Conservation (phyloP, 768 basidiomycete species). For the Omphalotus guepiniiformis region DNA sequence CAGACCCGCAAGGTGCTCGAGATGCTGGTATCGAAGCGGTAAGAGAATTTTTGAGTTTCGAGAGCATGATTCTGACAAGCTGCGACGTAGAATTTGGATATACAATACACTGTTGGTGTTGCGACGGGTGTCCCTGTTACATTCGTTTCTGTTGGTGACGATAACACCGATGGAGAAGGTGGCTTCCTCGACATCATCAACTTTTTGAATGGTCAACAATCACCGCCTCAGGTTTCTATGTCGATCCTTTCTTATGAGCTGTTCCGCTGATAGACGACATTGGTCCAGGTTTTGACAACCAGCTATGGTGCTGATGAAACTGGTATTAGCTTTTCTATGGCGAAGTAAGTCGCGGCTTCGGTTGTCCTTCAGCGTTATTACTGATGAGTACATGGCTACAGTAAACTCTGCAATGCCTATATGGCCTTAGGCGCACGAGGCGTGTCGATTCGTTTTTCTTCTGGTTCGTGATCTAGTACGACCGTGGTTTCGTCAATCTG, state of each 20-base stretch:
- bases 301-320: constrained; percentile 51
- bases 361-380: constrained; percentile 26
- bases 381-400: constrained; percentile 17
- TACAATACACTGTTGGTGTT: constrained; percentile 33
- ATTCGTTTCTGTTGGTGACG: constrained; percentile 30
- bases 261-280: neutral
- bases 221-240: constrained; percentile 31
- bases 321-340: constrained; percentile 22
- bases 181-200: constrained; percentile 33
- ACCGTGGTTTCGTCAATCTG: neutral
- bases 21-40: constrained; percentile 33
- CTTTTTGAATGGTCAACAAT: constrained; percentile 20
- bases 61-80: neutral
- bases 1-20: constrained; percentile 14
- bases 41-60: constrained; percentile 6
- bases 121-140: constrained; percentile 28
- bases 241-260: neutral
- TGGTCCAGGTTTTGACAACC: constrained; percentile 37
- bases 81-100: constrained; percentile 21
- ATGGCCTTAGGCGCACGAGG: constrained; percentile 44
- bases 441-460: constrained; percentile 41
- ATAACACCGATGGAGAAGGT: constrained; percentile 24
- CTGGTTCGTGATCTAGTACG: constrained; percentile 41
- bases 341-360: constrained; percentile 7
- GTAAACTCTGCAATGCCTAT: constrained; percentile 25